These are phyloP conservation scores for Carallia pectinifolia DNA, from an alignment of 345 rosid species.

Conservation along the genomic window DNA sequence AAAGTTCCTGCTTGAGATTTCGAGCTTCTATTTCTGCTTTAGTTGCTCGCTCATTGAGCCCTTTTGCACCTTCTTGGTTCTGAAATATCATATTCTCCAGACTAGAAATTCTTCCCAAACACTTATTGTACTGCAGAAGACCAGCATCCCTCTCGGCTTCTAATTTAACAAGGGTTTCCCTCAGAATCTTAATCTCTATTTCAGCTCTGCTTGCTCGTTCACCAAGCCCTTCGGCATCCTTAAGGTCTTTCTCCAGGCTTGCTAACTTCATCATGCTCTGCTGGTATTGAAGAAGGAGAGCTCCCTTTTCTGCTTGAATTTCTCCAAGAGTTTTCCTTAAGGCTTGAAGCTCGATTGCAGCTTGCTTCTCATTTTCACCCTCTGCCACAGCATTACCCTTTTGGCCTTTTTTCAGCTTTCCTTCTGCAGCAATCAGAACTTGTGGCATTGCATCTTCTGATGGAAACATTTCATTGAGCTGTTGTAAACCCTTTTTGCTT, in stretches of 20 bases:
- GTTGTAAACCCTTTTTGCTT: constrained; percentile 62
- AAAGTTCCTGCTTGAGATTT: constrained; percentile 24
- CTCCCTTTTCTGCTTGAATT: constrained; percentile 30
- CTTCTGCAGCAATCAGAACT: constrained; percentile 25
- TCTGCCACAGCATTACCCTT: constrained; percentile 22
- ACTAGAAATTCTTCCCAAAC: constrained; percentile 20
- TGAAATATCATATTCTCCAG: constrained; percentile 24
- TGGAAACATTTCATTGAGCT: constrained; percentile 53
- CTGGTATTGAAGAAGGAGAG: constrained; percentile 25
- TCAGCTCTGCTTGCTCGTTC: constrained; percentile 37
- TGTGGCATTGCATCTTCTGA: constrained; percentile 22
- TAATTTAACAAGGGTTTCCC: constrained; percentile 25
- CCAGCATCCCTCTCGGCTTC: constrained; percentile 30
- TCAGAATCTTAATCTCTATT: constrained; percentile 28
- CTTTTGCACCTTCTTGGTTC: constrained; percentile 36
- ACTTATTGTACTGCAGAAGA: constrained; percentile 28
- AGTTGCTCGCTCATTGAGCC: constrained; percentile 43
- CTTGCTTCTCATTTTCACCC: constrained; percentile 10
- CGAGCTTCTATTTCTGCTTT: constrained; percentile 27
- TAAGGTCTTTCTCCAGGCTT: constrained; percentile 27
- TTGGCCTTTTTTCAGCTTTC: constrained; percentile 21
- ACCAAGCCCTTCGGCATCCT: constrained; percentile 27
- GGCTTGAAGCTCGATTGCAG: constrained; percentile 16
- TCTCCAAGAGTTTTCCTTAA: constrained; percentile 26
- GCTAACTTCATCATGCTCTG: constrained; percentile 30